Base-by-base conservation (phyloP, 192 early-diverging fungal species). In the Neocallimastix lanati region DNA sequence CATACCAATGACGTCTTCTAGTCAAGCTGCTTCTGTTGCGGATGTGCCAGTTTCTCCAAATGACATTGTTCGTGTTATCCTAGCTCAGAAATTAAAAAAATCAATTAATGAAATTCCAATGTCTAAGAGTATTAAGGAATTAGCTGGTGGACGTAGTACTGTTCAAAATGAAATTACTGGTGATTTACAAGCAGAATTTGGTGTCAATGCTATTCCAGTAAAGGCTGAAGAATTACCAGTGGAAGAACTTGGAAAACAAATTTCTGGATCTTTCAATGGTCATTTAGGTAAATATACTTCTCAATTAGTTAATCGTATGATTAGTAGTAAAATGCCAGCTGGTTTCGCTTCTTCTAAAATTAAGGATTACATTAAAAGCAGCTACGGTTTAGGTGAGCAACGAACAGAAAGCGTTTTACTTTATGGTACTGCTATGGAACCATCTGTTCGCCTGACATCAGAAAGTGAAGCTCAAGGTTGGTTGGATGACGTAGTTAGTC, bases 111-210 rank as follows among this genome's bases (percentile, higher is more conserved):
- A 96, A 33, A 85, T 98, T 33, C 85, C 91, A 21, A 85, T 90
- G 33, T 81, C 84, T 81, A 96, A 95, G 90, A 91, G 88, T 81
- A 95, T 92, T 89, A 96, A 95, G 87, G 95, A 98, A 79, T 90
- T 98, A 77, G 95, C 96, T 40, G 95, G 93, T 35, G 96, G 96
- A 81, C 96, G 96, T 84, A 94, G 93, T 15, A 98, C 96, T 27
- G 87, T 98, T 29, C 96, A 98, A 83, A 98, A 98, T 87, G 96
- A 98, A 82, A 94, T 98, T 38, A 86, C 96, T 79, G 96, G 96
- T 83, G 96, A 98, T 83, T 84, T 98, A 38, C 93, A 92, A 79
- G 95, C 94, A 81, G 96, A 98, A 85, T 96, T 96, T 86, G 90
- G 90, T 78, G 89, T 87, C 77, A 90, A 88, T 78, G 86, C 94